phyloP scores from a whole-genome alignment of 2,329 filamentous ascomycete genomes.

The Penicillium sp. region DNA sequence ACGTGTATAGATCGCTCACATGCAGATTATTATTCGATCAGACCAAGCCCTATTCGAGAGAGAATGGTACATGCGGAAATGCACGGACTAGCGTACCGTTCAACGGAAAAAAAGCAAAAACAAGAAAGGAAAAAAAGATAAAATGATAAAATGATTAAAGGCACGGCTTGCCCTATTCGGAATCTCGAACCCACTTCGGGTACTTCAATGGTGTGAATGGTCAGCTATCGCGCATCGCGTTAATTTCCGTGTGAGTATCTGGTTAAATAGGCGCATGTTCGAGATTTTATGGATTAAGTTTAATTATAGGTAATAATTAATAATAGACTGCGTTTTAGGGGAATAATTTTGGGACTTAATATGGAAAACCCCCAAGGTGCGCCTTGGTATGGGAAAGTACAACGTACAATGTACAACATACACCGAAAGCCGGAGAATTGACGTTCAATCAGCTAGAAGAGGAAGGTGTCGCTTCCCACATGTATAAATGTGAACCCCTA shows the following conservation, averaged over 20 bases:
- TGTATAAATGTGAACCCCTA: not conserved
- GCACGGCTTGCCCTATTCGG: not conserved
- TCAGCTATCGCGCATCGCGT: not conserved
- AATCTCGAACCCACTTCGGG: not conserved
- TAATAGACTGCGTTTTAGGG: not conserved
- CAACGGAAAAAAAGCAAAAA: not conserved
- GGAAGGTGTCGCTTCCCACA: not conserved
- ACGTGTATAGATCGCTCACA: slow-evolving; percentile 8
- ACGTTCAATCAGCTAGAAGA: not conserved
- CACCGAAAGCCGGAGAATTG: not conserved
- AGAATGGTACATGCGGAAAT: not conserved
- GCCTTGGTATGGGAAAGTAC: too few relatives aligned
- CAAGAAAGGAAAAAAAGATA: not conserved
- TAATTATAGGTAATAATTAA: not conserved
- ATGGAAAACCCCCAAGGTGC: too few relatives aligned
- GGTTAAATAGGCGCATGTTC: not conserved
- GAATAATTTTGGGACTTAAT: not conserved
- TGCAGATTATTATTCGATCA: slow-evolving; percentile 12
- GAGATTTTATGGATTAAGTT: not conserved
- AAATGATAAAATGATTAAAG: not conserved
- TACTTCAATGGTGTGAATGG: not conserved
- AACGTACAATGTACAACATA: too few relatives aligned
- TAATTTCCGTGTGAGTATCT: not conserved
- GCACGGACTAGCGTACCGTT: slow-evolving; percentile 9
- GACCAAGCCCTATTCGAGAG: slow-evolving; percentile 4